These are phyloP conservation scores for Amanita fuliginea DNA, from an alignment of 768 basidiomycete genomes.

Conservation along the genomic window DNA sequence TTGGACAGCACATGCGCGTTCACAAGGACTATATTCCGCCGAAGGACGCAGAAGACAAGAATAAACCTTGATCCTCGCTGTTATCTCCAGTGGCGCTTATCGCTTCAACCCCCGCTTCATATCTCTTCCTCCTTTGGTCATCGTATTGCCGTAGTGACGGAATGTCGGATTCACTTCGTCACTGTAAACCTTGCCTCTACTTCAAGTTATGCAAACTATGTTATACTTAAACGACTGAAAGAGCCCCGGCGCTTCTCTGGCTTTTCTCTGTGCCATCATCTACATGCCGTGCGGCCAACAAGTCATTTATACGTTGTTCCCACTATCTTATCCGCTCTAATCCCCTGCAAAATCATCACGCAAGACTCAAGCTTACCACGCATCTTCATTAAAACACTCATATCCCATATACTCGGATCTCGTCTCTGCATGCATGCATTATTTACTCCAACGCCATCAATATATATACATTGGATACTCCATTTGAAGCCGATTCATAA, in stretches of 20 bases:
- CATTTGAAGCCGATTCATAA: background rate
- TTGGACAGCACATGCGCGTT: conserved; percentile 81
- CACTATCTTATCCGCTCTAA: background rate
- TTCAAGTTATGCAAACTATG: background rate
- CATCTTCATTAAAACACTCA: background rate
- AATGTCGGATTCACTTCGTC: background rate
- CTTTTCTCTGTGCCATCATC: background rate
- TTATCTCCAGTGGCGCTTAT: background rate
- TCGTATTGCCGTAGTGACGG: background rate
- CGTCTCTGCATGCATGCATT: background rate
- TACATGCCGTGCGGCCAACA: background rate
- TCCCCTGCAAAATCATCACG: background rate
- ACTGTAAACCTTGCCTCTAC: background rate
- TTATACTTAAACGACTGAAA: conserved; percentile 1
- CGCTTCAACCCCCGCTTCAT: background rate
- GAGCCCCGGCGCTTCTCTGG: background rate
- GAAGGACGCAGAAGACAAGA: background rate
- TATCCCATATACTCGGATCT: conserved; percentile 1
- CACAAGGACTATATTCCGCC: conserved; percentile 44
- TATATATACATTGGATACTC: background rate
- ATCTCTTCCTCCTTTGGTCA: background rate
- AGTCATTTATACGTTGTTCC: background rate
- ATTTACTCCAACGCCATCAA: background rate
- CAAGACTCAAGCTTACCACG: background rate
- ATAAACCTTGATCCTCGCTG: conserved; percentile 1